Evolutionary conservation across 179 eudicot genomes (phyloP).

Genomic region (Actinidia polygama): DNA sequence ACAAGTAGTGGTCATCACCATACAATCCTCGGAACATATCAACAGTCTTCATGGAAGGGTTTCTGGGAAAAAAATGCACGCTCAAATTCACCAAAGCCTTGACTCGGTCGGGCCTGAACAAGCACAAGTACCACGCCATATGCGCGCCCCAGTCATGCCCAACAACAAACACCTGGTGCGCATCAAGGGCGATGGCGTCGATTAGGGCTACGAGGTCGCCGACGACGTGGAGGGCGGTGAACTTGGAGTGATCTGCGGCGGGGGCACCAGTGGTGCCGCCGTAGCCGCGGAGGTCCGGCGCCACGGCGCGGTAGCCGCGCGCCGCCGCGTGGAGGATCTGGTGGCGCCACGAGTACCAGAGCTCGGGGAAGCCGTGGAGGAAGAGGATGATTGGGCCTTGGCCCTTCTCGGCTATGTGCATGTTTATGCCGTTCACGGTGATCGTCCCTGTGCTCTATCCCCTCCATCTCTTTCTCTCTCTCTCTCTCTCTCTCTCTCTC

Average conservation of each 20-base stretch:
- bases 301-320: slow-evolving; percentile 66
- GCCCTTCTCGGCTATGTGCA: slow-evolving; percentile 69
- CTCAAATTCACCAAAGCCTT: slow-evolving; percentile 59
- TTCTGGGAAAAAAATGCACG: slow-evolving; percentile 51
- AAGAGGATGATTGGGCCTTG: slow-evolving; percentile 51
- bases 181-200: slow-evolving; percentile 44
- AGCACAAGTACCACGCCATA: slow-evolving; percentile 55
- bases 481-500: too few relatives aligned
- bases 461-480: slow-evolving; percentile 43
- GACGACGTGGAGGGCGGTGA: slow-evolving; percentile 49
- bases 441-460: slow-evolving; percentile 51
- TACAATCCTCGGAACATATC: slow-evolving; percentile 30
- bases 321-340: slow-evolving; percentile 54
- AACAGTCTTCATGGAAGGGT: slow-evolving; percentile 34
- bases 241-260: slow-evolving; percentile 38
- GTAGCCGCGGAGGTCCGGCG: slow-evolving; percentile 82
- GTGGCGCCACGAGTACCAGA: slow-evolving; percentile 92
- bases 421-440: slow-evolving; percentile 50
- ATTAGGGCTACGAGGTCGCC: slow-evolving; percentile 66
- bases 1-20: slow-evolving; percentile 62
- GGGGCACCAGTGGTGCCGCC: slow-evolving; percentile 56
- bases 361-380: slow-evolving; percentile 82
- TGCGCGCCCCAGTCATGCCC: slow-evolving; percentile 76
- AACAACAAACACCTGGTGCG: slow-evolving; percentile 51
- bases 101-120: slow-evolving; percentile 66